Conservation (phyloP, 2,329 filamentous ascomycete species). For the Zymoseptoria pseudotritici region DNA sequence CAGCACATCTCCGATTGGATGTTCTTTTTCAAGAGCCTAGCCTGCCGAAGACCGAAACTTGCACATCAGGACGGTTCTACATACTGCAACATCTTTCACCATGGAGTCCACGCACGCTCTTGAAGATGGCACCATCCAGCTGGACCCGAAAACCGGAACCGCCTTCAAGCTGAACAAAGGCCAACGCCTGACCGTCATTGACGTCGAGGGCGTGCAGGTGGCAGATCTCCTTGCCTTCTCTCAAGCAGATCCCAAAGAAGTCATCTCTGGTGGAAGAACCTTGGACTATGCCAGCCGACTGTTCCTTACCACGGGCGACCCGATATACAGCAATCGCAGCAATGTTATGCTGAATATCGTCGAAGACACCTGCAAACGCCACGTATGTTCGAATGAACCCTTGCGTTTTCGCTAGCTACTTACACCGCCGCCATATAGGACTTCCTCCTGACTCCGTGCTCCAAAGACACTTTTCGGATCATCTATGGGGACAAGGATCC, state of each 20-base stretch:
- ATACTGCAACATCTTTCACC: neutral
- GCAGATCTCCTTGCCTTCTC: slow-evolving; percentile 18
- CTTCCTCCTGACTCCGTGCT: slow-evolving; percentile 19
- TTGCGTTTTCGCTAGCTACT: too few relatives aligned
- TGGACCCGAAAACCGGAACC: slow-evolving; percentile 14
- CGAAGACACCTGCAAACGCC: slow-evolving; percentile 13
- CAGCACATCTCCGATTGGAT: neutral
- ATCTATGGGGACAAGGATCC: slow-evolving; percentile 22
- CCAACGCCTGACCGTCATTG: slow-evolving; percentile 17
- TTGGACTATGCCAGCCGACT: slow-evolving; percentile 19
- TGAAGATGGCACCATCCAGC: slow-evolving; percentile 2
- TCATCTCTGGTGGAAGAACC: slow-evolving; percentile 18
- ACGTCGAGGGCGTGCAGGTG: slow-evolving; percentile 18
- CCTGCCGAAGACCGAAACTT: neutral
- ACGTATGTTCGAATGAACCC: neutral
- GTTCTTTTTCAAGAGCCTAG: neutral
- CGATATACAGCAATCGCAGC: slow-evolving; percentile 18
- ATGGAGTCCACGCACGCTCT: neutral
- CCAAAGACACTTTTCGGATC: slow-evolving; percentile 18
- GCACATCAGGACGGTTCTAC: neutral
- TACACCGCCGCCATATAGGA: slow-evolving; percentile 3
- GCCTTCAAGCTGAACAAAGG: slow-evolving; percentile 17
- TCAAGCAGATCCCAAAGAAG: slow-evolving; percentile 13
- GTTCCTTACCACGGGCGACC: slow-evolving; percentile 16
- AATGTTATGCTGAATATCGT: slow-evolving; percentile 14